Percentiles rank a stretch among this genome's conserved stretches.
Conservation (phyloP, 2,329 filamentous ascomycete genomes). For the Colletotrichum echinochloae region DNA sequence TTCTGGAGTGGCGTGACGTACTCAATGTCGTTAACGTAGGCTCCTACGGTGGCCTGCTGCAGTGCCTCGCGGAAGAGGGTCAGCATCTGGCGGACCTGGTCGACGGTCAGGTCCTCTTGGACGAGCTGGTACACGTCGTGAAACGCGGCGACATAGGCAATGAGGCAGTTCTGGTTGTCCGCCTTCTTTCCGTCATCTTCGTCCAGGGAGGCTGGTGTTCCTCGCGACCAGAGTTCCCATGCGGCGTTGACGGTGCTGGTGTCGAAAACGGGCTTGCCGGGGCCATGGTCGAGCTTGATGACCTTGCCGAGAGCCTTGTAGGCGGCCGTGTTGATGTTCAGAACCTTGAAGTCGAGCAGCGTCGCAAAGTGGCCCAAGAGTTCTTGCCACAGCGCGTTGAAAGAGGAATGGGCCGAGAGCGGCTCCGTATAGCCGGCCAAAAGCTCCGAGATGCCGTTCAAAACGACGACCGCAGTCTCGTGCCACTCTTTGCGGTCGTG, state of each 20-base stretch:
- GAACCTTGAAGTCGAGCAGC: constrained; percentile 70
- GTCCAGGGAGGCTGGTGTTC: constrained; percentile 65
- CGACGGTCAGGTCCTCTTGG: constrained; percentile 69
- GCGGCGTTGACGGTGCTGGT: constrained; percentile 68
- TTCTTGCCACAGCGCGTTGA: constrained; percentile 80
- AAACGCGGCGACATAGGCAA: constrained; percentile 84
- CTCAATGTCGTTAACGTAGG: constrained; percentile 79
- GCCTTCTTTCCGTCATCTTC: constrained; percentile 52
- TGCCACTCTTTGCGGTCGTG: constrained; percentile 71
- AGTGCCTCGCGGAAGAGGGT: constrained; percentile 78
- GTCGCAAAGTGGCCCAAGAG: constrained; percentile 76
- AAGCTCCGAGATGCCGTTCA: constrained; percentile 78
- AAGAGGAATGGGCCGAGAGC: constrained; percentile 73
- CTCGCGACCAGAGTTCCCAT: constrained; percentile 78
- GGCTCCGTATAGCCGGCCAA: constrained; percentile 82
- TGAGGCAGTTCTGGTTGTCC: constrained; percentile 84
- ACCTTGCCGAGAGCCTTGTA: constrained; percentile 76
- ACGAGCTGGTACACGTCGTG: constrained; percentile 83
- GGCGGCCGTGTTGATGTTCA: constrained; percentile 79
- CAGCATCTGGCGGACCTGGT: constrained; percentile 76
- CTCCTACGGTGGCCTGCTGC: constrained; percentile 73
- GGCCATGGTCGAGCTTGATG: constrained; percentile 63
- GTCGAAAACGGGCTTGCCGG: constrained; percentile 63
- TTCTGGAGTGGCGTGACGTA: constrained; percentile 79
- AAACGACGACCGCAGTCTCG: constrained; percentile 79